Evolutionary conservation across 768 basidiomycete species (phyloP).

Genomic region (Amanita pallidorosea): DNA sequence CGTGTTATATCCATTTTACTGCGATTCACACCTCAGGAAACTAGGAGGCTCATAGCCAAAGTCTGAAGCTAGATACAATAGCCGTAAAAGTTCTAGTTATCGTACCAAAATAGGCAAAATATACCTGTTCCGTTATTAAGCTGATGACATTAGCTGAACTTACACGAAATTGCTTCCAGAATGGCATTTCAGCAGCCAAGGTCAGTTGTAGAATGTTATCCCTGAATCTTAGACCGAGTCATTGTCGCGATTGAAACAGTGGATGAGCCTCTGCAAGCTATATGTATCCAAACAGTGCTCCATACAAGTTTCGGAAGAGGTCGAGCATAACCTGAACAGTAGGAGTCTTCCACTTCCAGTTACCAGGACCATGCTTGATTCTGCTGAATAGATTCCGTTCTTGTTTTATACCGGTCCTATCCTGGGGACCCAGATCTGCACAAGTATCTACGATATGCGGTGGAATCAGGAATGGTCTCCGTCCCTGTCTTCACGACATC

Average conservation of each 20-base stretch:
- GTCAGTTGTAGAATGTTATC: slow-evolving; percentile 19
- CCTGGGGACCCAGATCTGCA: slow-evolving; percentile 63
- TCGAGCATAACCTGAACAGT: slow-evolving; percentile 58
- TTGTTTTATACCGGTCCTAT: slow-evolving; percentile 55
- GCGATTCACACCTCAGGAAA: slow-evolving; percentile 92
- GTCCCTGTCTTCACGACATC: slow-evolving; percentile 51
- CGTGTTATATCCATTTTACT: slow-evolving; percentile 87
- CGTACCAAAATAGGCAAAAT: slow-evolving; percentile 1
- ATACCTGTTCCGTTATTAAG: neutral
- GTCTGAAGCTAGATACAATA: slow-evolving; percentile 27
- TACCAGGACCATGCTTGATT: neutral
- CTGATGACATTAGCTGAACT: slow-evolving; percentile 59
- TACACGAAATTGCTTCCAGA: slow-evolving; percentile 66
- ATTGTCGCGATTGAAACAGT: slow-evolving; percentile 29
- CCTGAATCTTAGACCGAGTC: slow-evolving; percentile 1
- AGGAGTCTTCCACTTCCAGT: slow-evolving; percentile 12
- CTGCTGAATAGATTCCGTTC: slow-evolving; percentile 45
- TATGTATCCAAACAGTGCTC: slow-evolving; percentile 39
- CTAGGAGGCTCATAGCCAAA: slow-evolving; percentile 80
- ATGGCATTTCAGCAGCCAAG: slow-evolving; percentile 53
- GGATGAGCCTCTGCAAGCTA: slow-evolving; percentile 55
- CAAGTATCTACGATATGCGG: slow-evolving; percentile 51
- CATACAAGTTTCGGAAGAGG: slow-evolving; percentile 26
- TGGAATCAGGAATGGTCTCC: slow-evolving; percentile 46
- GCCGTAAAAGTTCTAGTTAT: neutral